Conservation (phyloP, 768 basidiomycete genomes). For the Lactarius pseudohatsudake region DNA sequence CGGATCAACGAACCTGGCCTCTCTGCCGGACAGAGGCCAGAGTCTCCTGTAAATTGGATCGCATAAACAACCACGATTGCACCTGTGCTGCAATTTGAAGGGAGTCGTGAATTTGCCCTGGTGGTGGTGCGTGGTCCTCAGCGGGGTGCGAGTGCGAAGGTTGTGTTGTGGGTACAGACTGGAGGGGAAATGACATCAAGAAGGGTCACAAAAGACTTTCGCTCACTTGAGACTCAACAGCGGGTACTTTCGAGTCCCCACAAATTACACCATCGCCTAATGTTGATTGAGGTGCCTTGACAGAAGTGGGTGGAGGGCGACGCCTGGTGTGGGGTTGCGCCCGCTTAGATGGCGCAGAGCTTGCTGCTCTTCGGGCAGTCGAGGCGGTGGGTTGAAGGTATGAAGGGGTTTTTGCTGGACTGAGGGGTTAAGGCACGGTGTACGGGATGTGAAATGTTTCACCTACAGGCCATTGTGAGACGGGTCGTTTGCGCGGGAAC, state of each 20-base stretch:
- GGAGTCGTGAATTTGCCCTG: conserved; percentile 28
- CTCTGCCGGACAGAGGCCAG: conserved; percentile 43
- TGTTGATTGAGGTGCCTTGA: conserved; percentile 1
- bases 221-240: conserved; percentile 4
- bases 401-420: conserved; percentile 28
- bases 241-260: conserved; percentile 8
- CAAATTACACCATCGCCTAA: background rate
- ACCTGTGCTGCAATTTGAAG: conserved; percentile 52
- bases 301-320: background rate
- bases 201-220: too few relatives aligned
- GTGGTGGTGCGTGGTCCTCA: background rate
- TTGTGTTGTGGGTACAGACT: conserved; percentile 8
- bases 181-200: background rate
- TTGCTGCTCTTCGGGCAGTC: conserved; percentile 22
- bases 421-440: background rate
- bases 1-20: conserved; percentile 31
- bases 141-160: background rate
- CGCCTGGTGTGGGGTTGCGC: conserved; percentile 3
- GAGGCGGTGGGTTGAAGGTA: conserved; percentile 31
- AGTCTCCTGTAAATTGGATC: conserved; percentile 52
- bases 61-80: conserved; percentile 63
- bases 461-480: conserved; percentile 1
- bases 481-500: background rate
- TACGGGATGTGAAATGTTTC: background rate
- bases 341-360: conserved; percentile 15